Percentiles rank a stretch among this genome's conserved stretches.
Evolutionary conservation across 345 rosid species (phyloP).

Genomic region (Gossypium bickii): DNA sequence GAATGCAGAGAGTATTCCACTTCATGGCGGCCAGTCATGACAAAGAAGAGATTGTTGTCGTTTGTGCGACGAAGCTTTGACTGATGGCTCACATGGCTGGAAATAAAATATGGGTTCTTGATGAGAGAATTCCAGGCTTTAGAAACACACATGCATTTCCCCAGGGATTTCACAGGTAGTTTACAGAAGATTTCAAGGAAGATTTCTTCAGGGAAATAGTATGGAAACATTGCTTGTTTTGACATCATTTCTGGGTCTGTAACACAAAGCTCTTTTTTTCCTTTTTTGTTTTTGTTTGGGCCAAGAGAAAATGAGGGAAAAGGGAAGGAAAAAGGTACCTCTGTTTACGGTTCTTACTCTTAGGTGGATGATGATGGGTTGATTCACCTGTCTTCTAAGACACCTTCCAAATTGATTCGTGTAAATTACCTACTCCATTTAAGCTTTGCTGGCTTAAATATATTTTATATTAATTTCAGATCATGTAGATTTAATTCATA

Average conservation of each 20-base stretch:
- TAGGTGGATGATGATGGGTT: background rate
- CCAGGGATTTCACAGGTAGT: background rate
- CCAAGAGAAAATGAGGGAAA: background rate
- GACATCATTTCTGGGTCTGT: background rate
- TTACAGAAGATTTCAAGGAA: background rate
- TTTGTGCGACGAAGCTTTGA: background rate
- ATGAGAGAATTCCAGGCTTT: background rate
- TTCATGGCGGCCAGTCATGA: background rate
- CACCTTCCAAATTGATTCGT: background rate
- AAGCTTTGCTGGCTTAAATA: background rate
- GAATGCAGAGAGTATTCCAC: background rate
- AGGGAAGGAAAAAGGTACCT: background rate
- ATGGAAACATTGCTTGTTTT: background rate
- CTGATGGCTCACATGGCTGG: background rate
- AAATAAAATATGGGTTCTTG: background rate
- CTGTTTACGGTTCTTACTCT: background rate
- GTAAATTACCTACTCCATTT: too few species aligned
- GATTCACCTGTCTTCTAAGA: background rate
- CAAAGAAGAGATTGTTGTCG: background rate
- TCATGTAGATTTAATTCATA: background rate
- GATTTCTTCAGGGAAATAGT: background rate
- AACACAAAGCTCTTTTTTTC: background rate
- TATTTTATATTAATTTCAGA: background rate
- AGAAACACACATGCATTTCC: constrained; percentile 8
- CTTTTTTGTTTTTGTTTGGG: background rate